Conservation (phyloP, 2,329 filamentous ascomycete genomes). For the Truncatella angustata region DNA sequence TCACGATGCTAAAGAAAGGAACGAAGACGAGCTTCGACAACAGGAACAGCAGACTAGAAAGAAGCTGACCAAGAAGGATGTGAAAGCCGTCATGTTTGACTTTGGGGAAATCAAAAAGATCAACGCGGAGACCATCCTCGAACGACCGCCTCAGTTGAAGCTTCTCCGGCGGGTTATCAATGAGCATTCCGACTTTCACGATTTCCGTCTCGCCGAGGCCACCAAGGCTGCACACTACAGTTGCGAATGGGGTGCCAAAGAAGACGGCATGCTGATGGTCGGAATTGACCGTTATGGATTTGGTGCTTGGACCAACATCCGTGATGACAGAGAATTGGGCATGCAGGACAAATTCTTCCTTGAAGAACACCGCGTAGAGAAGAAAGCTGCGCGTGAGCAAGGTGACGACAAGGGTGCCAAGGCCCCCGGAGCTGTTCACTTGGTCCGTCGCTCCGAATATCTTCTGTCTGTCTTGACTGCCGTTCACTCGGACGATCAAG, state of each 20-base stretch:
- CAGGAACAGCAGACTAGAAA: constrained; percentile 83
- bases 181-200: constrained; percentile 67
- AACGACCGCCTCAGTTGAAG: constrained; percentile 84
- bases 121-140: constrained; percentile 92
- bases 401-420: constrained; percentile 78
- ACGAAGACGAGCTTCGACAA: constrained; percentile 70
- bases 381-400: constrained; percentile 88
- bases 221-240: constrained; percentile 90
- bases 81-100: constrained; percentile 94
- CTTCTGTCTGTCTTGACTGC: constrained; percentile 89
- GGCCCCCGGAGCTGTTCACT: constrained; percentile 93
- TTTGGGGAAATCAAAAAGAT: constrained; percentile 91
- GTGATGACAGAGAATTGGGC: constrained; percentile 83
- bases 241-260: constrained; percentile 86
- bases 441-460: constrained; percentile 93
- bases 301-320: constrained; percentile 91
- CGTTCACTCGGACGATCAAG: constrained; percentile 74
- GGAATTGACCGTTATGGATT: constrained; percentile 93
- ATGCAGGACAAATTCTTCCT: constrained; percentile 91
- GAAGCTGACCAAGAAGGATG: constrained; percentile 89
- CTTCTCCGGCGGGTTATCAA: constrained; percentile 73
- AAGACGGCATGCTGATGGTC: constrained; percentile 95
- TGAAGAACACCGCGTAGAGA: constrained; percentile 96
- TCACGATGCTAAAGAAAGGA: constrained; percentile 59
- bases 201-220: constrained; percentile 85